A percentile compares a stretch with the other conserved stretches of the same genome.
Conservation (phyloP, 495 filamentous ascomycete species). For the Podospora tetraspora region DNA sequence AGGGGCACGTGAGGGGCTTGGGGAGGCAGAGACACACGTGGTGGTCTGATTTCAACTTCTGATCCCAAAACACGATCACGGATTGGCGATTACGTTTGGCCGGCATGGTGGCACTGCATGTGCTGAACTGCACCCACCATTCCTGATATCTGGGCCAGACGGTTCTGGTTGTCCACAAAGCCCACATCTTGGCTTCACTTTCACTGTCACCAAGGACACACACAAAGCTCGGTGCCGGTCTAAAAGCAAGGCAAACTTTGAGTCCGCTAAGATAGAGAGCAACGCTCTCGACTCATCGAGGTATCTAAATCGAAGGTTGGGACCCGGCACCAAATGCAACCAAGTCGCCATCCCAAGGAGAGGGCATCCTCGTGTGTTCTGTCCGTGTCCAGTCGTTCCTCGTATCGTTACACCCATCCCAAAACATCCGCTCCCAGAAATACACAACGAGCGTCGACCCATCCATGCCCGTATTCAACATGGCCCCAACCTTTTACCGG, state of each 20-base stretch:
- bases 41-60: background rate
- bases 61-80: background rate
- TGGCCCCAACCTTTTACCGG: background rate
- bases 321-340: background rate
- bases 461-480: background rate
- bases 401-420: background rate
- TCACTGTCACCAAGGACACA: background rate
- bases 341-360: background rate
- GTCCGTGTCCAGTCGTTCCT: background rate
- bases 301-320: background rate
- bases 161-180: too few relatives aligned
- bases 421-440: background rate
- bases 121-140: background rate
- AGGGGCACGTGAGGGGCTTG: background rate
- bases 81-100: background rate
- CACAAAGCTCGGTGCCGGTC: background rate
- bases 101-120: background rate
- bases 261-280: background rate
- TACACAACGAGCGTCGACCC: background rate
- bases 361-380: background rate
- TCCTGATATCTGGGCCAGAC: too few relatives aligned
- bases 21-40: background rate
- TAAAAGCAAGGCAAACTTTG: background rate
- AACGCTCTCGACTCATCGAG: background rate
- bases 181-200: background rate